Base-by-base conservation (phyloP, 805 yeast genomes). In the Metschnikowia corniflorae region DNA sequence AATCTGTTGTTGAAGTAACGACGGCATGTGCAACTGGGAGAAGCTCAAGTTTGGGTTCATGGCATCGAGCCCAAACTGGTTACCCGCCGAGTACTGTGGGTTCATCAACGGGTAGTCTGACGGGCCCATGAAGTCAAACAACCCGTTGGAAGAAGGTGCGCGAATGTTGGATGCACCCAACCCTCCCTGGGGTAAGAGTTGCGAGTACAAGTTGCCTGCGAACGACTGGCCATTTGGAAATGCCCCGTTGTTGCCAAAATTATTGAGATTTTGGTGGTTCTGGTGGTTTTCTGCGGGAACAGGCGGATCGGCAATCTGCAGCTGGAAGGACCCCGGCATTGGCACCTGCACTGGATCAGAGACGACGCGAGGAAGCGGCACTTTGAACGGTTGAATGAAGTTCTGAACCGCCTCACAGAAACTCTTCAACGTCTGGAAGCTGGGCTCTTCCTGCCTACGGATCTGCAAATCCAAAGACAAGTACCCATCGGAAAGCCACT, bases 401-500 rank as follows among this genome's bases (percentile, higher is more conserved):
- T 75, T 77, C 32, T 68, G 71, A 10, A 80, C 61, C 6, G 58
- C 54, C 17, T 62, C 63, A 44, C 78, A 71, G 39, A 84, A 70
- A 9, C 73, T 77, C 15, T 68, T 70, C 40, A 87, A 65, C 0
- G 82, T 59, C 23, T 62, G 63, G 55, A 63, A 84, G 10, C 47
- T 53, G 0, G 55, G 31, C 41, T 80, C 86, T 30, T 73, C 82
- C 15, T 67, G 73, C 21, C 91, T 72, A 37, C 82, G 71, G 38
- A 87, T 63, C 26, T 62, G 61, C 43, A 86, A 63, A 40, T 71
- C 77, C 8, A 65, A 67, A 26, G 63, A 63, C 47, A 86, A 66
- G 60, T 81, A 84, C 2, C 78, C 77, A 28, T 71, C 72, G 7
- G 72, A 53, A 40, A 73, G 77, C 96, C 96, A 86, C 34, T 67